These are phyloP conservation scores for Paraleonurus japonicus DNA, from an alignment of 257 asterid genomes.

Conservation along the genomic window DNA sequence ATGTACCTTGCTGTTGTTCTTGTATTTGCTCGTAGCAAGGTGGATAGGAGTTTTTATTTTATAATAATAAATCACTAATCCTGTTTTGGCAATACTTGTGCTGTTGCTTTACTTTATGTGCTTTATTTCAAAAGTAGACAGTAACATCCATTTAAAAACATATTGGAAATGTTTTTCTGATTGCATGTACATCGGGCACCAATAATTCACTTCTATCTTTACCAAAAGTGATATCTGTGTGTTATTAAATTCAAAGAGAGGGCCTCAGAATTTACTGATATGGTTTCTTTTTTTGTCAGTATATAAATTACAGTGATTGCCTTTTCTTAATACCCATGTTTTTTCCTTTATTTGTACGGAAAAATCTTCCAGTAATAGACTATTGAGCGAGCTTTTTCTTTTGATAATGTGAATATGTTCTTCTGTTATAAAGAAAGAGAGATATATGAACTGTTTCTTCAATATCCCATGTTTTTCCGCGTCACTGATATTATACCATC, in stretches of 20 bases:
- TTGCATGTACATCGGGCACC: slow-evolving; percentile 29
- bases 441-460: slow-evolving; percentile 9
- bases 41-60: slow-evolving; percentile 17
- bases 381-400: slow-evolving; percentile 3
- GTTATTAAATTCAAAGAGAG: slow-evolving; percentile 17
- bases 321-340: slow-evolving; percentile 1
- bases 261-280: slow-evolving; percentile 19
- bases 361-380: background rate
- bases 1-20: slow-evolving; percentile 13
- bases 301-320: slow-evolving; percentile 6
- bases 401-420: slow-evolving; percentile 23
- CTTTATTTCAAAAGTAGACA: slow-evolving; percentile 29
- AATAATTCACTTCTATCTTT: slow-evolving; percentile 33
- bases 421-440: slow-evolving; percentile 13
- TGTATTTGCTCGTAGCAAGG: slow-evolving; percentile 9
- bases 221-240: slow-evolving; percentile 13
- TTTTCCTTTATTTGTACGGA: slow-evolving; percentile 14
- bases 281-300: slow-evolving; percentile 1
- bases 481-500: slow-evolving; percentile 1
- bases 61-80: slow-evolving; percentile 2
- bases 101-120: slow-evolving; percentile 25
- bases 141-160: slow-evolving; percentile 26
- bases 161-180: slow-evolving; percentile 19
- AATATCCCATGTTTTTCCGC: slow-evolving; percentile 12
- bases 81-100: slow-evolving; percentile 7